Evolutionary conservation across 2,329 filamentous ascomycete genomes (phyloP).

Genomic region (Dactylellina leptospora): DNA sequence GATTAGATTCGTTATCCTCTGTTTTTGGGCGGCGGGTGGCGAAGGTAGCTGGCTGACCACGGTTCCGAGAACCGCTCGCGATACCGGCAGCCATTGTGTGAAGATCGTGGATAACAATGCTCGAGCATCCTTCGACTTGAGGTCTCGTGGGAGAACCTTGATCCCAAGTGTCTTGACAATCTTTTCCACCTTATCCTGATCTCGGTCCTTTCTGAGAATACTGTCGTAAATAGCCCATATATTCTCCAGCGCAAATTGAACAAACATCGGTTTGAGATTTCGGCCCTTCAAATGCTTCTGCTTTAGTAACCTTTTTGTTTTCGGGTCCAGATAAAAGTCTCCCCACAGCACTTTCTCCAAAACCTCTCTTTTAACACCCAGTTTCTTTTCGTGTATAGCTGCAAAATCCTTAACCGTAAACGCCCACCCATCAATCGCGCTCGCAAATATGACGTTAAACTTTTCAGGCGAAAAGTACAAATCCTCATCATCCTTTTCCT

Average conservation of each 20-base stretch:
- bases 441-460: conserved; percentile 99
- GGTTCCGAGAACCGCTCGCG: conserved; percentile 89
- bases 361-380: conserved; percentile 86
- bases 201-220: conserved; percentile 64
- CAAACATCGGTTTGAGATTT: conserved; percentile 93
- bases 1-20: conserved; percentile 80
- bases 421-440: conserved; percentile 97
- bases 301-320: conserved; percentile 90
- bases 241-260: conserved; percentile 92
- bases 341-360: conserved; percentile 97
- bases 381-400: conserved; percentile 90
- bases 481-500: conserved; percentile 94
- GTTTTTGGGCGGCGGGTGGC: conserved; percentile 79
- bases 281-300: conserved; percentile 93
- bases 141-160: conserved; percentile 81
- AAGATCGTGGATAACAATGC: conserved; percentile 87
- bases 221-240: conserved; percentile 92
- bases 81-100: conserved; percentile 87
- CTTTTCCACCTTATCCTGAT: conserved; percentile 84
- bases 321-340: conserved; percentile 94
- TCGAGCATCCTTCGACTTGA: conserved; percentile 82
- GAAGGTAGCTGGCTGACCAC: conserved; percentile 92
- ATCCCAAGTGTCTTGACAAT: conserved; percentile 91
- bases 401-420: conserved; percentile 97
- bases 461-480: conserved; percentile 98